phyloP scores from a whole-genome alignment of 31 red algal genomes.

The Asparagopsis taxiformis region DNA sequence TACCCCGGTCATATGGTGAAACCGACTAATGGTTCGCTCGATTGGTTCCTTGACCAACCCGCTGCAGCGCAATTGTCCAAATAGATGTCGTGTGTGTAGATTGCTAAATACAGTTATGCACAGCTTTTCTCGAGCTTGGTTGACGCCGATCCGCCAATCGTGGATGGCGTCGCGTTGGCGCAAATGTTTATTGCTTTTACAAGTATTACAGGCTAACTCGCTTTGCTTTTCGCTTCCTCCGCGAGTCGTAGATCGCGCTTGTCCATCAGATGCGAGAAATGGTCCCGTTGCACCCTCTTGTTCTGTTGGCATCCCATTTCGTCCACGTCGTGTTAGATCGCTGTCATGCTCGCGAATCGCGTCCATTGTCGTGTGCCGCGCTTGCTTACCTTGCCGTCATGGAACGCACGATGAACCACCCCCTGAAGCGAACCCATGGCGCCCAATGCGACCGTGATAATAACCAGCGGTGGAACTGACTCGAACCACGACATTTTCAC shows the following conservation, averaged over 20 bases:
- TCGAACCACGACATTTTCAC: conserved; percentile 65
- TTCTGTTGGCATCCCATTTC: conserved; percentile 5
- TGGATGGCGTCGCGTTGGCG: neutral
- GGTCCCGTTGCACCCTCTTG: conserved; percentile 62
- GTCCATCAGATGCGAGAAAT: conserved; percentile 56
- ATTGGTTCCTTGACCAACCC: conserved; percentile 62
- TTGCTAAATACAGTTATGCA: neutral
- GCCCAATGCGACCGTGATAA: conserved; percentile 57
- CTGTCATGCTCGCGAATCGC: neutral
- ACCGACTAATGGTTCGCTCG: conserved; percentile 18
- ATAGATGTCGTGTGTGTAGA: neutral
- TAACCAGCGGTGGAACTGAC: conserved; percentile 65
- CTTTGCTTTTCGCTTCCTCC: conserved; percentile 11
- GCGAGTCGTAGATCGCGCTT: conserved; percentile 48
- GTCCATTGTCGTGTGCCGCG: neutral
- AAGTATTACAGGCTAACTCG: neutral
- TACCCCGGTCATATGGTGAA: conserved; percentile 43
- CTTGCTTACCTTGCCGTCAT: conserved; percentile 55
- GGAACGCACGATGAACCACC: conserved; percentile 46
- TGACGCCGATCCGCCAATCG: neutral
- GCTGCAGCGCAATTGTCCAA: conserved; percentile 30
- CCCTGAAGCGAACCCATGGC: conserved; percentile 67
- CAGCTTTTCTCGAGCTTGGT: neutral
- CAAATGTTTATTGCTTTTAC: neutral
- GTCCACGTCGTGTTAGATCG: neutral